A percentile compares a stretch with the other conserved stretches of the same genome.
phyloP scores from a whole-genome alignment of 1,139 yeast genomes.

The Candida sp. region DNA sequence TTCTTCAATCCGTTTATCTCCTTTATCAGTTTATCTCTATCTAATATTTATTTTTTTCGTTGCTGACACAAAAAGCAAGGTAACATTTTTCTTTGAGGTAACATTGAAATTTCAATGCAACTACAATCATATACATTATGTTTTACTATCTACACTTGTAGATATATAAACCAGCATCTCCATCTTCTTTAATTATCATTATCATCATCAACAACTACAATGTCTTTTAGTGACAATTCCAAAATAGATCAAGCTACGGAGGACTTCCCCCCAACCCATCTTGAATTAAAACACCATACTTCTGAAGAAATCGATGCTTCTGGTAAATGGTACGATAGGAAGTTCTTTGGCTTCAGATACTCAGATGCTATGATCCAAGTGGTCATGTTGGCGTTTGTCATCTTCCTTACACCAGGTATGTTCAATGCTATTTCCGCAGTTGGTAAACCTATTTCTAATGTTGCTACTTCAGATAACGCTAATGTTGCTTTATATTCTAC shows the following conservation, averaged over 20 bases:
- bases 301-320: conserved; percentile 24
- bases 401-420: conserved; percentile 58
- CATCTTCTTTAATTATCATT: not conserved
- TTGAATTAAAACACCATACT: conserved; percentile 25
- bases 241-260: not conserved
- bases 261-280: conserved; percentile 13
- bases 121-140: not conserved
- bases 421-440: conserved; percentile 55
- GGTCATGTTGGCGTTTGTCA: conserved; percentile 45
- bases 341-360: conserved; percentile 17
- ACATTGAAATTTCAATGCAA: not conserved
- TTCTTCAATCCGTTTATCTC: too few species aligned
- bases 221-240: not conserved
- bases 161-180: not conserved
- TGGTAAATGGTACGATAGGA: conserved; percentile 43
- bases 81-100: not conserved
- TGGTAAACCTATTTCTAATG: conserved; percentile 45
- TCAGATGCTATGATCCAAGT: conserved; percentile 45
- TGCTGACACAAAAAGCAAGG: not conserved
- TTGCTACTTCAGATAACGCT: conserved; percentile 47
- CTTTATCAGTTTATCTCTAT: too few species aligned
- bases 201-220: not conserved
- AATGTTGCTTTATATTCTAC: conserved; percentile 54
- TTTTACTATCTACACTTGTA: not conserved
- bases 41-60: not conserved